Evolutionary conservation across 2,329 filamentous ascomycete species (phyloP).

Genomic region (Periconia sp.): DNA sequence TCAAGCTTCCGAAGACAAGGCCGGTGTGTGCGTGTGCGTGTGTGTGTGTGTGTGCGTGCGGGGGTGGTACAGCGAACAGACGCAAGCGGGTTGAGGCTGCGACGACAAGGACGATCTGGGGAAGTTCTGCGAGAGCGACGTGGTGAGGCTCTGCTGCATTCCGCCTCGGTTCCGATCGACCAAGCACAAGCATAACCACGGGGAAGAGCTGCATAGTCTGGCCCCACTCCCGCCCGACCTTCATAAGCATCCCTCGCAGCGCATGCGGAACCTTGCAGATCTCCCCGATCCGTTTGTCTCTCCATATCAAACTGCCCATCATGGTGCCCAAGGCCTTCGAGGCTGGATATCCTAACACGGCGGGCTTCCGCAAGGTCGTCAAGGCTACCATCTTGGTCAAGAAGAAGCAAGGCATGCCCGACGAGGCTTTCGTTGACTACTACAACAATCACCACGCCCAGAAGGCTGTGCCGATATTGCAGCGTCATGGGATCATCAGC

Average conservation of each 20-base stretch:
- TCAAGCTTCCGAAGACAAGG: slow-evolving; percentile 6
- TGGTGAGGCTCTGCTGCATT: slow-evolving; percentile 11
- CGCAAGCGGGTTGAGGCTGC: background rate
- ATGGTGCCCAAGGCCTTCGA: slow-evolving; percentile 53
- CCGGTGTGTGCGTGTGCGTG: no score
- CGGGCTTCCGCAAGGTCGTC: slow-evolving; percentile 54
- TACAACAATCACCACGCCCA: slow-evolving; percentile 55
- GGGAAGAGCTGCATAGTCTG: no score
- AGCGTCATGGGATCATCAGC: slow-evolving; percentile 52
- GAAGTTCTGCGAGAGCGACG: slow-evolving; percentile 2
- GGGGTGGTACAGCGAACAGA: slow-evolving; percentile 4
- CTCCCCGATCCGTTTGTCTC: no score
- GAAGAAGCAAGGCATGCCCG: slow-evolving; percentile 54
- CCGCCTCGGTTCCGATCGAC: slow-evolving; percentile 10
- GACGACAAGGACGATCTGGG: background rate
- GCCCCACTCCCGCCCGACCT: background rate
- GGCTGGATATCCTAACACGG: slow-evolving; percentile 53
- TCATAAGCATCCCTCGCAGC: background rate
- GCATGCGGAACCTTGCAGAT: no score
- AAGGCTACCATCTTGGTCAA: slow-evolving; percentile 55
- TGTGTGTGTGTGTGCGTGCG: no score
- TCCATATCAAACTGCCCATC: slow-evolving; percentile 29
- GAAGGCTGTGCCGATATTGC: slow-evolving; percentile 51
- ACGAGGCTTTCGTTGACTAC: slow-evolving; percentile 52
- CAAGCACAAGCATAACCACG: slow-evolving; percentile 1